Conservation (phyloP, 805 yeast genomes). For the Zygotorulaspora florentina region DNA sequence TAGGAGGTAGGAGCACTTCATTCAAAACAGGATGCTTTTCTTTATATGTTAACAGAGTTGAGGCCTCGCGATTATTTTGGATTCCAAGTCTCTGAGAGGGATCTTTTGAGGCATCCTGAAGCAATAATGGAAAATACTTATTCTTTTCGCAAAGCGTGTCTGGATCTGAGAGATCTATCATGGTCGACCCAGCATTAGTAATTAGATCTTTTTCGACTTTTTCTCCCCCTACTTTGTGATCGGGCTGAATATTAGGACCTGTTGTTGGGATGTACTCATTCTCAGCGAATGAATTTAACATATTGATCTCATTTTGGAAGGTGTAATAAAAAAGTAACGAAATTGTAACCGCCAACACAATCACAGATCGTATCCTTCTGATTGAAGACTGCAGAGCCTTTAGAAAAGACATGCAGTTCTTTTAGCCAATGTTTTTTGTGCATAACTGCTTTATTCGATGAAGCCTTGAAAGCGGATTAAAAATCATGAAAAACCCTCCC, state of each 20-base stretch:
- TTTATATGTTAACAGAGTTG: constrained; percentile 21
- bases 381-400: constrained; percentile 16
- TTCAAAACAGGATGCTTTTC: constrained; percentile 28
- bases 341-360: constrained; percentile 29
- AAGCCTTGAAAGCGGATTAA: no score
- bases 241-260: constrained; percentile 9
- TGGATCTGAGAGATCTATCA: constrained; percentile 20
- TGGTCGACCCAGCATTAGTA: constrained; percentile 3
- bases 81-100: constrained; percentile 16
- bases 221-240: not conserved
- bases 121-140: constrained; percentile 38
- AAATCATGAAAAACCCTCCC: no score
- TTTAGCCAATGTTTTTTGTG: no score
- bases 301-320: constrained; percentile 35
- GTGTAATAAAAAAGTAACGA: constrained; percentile 34
- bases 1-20: constrained; percentile 24
- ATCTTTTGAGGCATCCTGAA: constrained; percentile 22
- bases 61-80: constrained; percentile 11
- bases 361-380: constrained; percentile 26
- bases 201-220: not conserved
- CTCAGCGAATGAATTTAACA: constrained; percentile 35
- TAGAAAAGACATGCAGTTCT: constrained; percentile 12
- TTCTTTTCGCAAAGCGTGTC: constrained; percentile 33
- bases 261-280: constrained; percentile 34
- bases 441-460: not conserved